phyloP scores from a whole-genome alignment of 192 early-diverging fungal genomes.

The Gonapodya sp. region DNA sequence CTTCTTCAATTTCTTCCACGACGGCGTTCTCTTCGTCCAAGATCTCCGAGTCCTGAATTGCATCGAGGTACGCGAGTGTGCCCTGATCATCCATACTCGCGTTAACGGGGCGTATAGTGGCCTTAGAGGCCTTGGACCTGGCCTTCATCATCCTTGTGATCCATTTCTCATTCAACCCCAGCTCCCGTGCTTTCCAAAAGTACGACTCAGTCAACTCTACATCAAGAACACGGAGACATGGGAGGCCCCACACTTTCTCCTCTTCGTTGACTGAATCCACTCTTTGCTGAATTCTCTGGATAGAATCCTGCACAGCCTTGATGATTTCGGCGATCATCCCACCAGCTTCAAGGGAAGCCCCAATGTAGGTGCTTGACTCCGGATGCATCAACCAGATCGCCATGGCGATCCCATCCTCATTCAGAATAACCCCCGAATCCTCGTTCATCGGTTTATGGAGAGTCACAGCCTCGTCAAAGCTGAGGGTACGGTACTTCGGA shows the following conservation, averaged over 20 bases:
- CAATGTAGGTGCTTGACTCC: not conserved
- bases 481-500: constrained; percentile 5
- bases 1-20: not conserved
- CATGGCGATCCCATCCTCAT: not conserved
- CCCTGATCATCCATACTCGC: not conserved
- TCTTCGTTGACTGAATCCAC: not conserved
- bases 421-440: not conserved
- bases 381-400: not conserved
- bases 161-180: constrained; percentile 3
- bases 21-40: not conserved
- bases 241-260: not conserved
- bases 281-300: not conserved
- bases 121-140: not conserved
- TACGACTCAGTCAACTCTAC: constrained; percentile 10
- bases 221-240: constrained; percentile 1
- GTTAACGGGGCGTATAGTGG: not conserved
- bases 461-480: not conserved
- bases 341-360: not conserved
- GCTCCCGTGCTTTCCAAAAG: not conserved
- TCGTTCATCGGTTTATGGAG: constrained; percentile 1
- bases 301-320: not conserved
- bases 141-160: not conserved
- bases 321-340: not conserved
- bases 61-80: not conserved
- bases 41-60: not conserved